Percentiles rank a stretch among this genome's conserved stretches.
phyloP scores from a whole-genome alignment of 2,329 filamentous ascomycete species.

The Aspergillus fijiensis region DNA sequence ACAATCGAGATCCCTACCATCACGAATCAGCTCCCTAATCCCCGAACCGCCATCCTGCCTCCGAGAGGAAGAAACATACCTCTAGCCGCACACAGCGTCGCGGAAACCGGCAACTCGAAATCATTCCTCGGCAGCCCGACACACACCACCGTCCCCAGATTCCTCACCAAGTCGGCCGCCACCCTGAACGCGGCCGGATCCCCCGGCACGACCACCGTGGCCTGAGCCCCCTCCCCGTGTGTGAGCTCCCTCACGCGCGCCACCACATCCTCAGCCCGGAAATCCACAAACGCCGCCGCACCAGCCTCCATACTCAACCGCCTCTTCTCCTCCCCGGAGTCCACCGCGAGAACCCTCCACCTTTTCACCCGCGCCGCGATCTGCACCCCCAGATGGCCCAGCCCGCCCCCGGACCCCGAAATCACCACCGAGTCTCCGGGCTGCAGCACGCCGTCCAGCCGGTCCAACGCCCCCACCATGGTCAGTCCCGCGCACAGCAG shows the following conservation, averaged over 20 bases:
- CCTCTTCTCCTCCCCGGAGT: conserved; percentile 61
- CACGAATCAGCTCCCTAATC: conserved; percentile 46
- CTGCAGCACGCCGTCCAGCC: conserved; percentile 51
- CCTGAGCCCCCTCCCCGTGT: conserved; percentile 59
- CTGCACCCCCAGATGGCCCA: conserved; percentile 65
- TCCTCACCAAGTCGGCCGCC: conserved; percentile 48
- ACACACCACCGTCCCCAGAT: conserved; percentile 53
- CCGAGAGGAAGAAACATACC: too few species aligned
- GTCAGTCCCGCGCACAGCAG: conserved; percentile 69
- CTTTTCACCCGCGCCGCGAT: conserved; percentile 62
- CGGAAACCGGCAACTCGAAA: conserved; percentile 18
- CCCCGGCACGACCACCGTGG: conserved; percentile 58
- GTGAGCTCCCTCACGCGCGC: conserved; percentile 59
- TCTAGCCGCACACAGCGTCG: too few species aligned
- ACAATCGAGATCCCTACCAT: conserved; percentile 48
- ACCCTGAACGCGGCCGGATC: conserved; percentile 54
- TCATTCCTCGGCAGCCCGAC: conserved; percentile 53
- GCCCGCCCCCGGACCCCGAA: conserved; percentile 60
- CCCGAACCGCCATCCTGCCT: conserved; percentile 38
- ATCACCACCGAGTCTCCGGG: conserved; percentile 63
- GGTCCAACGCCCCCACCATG: conserved; percentile 64
- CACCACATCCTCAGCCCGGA: conserved; percentile 53
- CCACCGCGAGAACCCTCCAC: conserved; percentile 64
- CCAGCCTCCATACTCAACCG: conserved; percentile 57
- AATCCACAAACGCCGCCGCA: conserved; percentile 65